A percentile compares a stretch with the other conserved stretches of the same genome.
phyloP scores from a whole-genome alignment of 2,329 filamentous ascomycete species.

The Xenosphaeropsis pyriputrescens region DNA sequence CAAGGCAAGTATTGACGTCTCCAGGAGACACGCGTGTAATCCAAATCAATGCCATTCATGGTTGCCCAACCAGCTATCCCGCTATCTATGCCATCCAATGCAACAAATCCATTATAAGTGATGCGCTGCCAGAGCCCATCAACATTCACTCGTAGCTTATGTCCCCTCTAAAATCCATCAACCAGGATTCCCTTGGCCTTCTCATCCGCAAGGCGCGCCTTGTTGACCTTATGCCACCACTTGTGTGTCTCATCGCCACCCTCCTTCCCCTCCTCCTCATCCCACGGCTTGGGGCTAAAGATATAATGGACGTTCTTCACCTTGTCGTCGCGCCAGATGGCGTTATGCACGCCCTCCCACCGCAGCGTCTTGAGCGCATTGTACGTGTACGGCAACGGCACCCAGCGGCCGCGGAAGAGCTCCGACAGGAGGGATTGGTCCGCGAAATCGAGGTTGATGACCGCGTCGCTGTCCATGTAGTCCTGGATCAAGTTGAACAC shows the following conservation, averaged over 20 bases:
- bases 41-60: too few species aligned
- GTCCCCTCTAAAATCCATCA: conserved; percentile 10
- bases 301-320: conserved; percentile 51
- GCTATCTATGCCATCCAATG: too few species aligned
- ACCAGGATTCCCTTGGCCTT: conserved; percentile 17
- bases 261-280: conserved; percentile 27
- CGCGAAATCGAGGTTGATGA: conserved; percentile 36
- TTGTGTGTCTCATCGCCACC: conserved; percentile 28
- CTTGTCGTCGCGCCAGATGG: conserved; percentile 40
- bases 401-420: conserved; percentile 39
- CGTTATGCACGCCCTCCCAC: conserved; percentile 32
- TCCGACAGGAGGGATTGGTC: conserved; percentile 44
- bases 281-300: conserved; percentile 46
- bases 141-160: too few species aligned
- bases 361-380: conserved; percentile 49
- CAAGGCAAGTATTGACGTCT: too few species aligned
- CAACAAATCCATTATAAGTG: too few species aligned
- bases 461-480: conserved; percentile 30
- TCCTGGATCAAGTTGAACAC: conserved; percentile 34
- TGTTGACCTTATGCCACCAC: conserved; percentile 40
- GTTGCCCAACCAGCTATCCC: too few species aligned
- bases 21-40: too few species aligned
- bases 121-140: too few species aligned
- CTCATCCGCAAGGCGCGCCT: conserved; percentile 26
- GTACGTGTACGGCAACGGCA: conserved; percentile 42